Percentiles rank a stretch among this genome's conserved stretches.
Evolutionary conservation across 2,329 filamentous ascomycete genomes (phyloP).

Genomic region (Coniella lustricola): DNA sequence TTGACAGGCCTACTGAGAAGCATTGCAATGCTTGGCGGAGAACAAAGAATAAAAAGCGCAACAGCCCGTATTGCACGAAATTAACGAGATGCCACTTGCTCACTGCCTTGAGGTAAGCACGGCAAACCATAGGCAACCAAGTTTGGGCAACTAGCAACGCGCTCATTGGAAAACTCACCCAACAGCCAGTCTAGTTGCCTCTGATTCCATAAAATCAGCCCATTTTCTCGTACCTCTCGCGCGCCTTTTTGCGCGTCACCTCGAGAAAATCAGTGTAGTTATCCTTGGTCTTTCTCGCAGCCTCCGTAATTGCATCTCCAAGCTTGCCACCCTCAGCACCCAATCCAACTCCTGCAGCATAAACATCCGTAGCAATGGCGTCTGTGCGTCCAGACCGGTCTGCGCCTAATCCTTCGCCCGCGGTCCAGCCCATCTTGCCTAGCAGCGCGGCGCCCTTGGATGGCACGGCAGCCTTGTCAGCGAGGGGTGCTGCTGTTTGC

Average conservation of each 20-base stretch:
- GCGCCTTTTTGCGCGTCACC: constrained; percentile 58
- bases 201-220: constrained; percentile 7
- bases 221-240: constrained; percentile 58
- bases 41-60: no score
- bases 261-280: constrained; percentile 56
- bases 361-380: constrained; percentile 57
- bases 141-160: no score
- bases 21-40: no score
- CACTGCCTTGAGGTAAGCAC: no score
- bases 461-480: constrained; percentile 24
- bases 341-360: constrained; percentile 61
- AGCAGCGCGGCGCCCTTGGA: constrained; percentile 60
- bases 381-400: constrained; percentile 56
- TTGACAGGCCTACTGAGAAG: no score
- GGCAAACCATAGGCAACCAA: no score
- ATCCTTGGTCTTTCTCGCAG: constrained; percentile 53
- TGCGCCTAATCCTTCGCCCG: constrained; percentile 58
- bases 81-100: no score
- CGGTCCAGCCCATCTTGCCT: constrained; percentile 66
- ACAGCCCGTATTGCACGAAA: no score
- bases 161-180: no score
- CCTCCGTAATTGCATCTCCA: constrained; percentile 60
- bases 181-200: neutral
- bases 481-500: no score
- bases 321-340: constrained; percentile 63